These are phyloP conservation scores for Lavandula angustifolia DNA, from an alignment of 257 asterid species.

Conservation along the genomic window DNA sequence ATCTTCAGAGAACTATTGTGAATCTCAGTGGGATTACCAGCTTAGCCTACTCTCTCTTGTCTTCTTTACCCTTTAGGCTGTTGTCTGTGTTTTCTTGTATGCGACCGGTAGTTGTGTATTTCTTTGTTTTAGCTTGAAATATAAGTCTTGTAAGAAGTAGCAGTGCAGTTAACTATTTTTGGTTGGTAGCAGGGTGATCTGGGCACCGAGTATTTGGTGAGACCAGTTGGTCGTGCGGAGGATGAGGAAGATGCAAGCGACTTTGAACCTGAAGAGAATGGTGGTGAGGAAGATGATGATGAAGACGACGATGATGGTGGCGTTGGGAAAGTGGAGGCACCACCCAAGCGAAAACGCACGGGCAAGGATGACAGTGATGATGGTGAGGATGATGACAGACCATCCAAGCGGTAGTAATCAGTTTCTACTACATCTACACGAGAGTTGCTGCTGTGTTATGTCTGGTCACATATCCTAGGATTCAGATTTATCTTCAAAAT, in stretches of 20 bases:
- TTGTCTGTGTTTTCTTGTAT: not conserved
- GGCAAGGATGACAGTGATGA: conserved; percentile 62
- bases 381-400: conserved; percentile 77
- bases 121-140: not conserved
- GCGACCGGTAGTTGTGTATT: not conserved
- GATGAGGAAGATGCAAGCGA: conserved; percentile 91
- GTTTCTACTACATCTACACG: not conserved
- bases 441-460: conserved; percentile 35
- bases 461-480: conserved; percentile 36
- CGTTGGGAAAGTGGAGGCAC: conserved; percentile 57
- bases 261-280: conserved; percentile 80
- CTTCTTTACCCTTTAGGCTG: not conserved
- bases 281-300: conserved; percentile 54
- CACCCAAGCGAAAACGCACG: conserved; percentile 73
- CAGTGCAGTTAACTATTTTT: not conserved
- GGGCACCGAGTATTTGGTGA: conserved; percentile 82
- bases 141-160: not conserved
- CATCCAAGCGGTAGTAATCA: conserved; percentile 67
- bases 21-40: not conserved
- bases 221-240: conserved; percentile 76
- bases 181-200: conserved; percentile 59
- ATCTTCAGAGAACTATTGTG: not conserved
- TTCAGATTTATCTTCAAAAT: conserved; percentile 24
- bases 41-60: not conserved
- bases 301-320: conserved; percentile 51